A percentile compares a stretch with the other conserved stretches of the same genome.
Conservation (phyloP, 2,329 filamentous ascomycete species). For the Periglandula ipomoeae region DNA sequence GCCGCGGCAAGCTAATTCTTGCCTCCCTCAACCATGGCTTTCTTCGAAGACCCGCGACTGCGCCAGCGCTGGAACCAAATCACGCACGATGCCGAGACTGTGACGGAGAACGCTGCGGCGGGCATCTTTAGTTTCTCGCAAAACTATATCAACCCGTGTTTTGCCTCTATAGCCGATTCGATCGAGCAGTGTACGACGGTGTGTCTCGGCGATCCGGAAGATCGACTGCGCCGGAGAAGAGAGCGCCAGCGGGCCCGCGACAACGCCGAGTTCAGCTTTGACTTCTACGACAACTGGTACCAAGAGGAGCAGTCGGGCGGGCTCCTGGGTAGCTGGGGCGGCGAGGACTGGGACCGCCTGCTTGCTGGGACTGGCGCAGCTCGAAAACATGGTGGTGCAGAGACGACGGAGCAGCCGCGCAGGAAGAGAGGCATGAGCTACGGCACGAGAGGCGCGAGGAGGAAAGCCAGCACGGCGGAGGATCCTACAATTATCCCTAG, state of each 20-base stretch:
- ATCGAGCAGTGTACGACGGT: slow-evolving; percentile 64
- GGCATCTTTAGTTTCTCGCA: slow-evolving; percentile 85
- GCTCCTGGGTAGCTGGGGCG: slow-evolving; percentile 64
- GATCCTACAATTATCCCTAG: slow-evolving; percentile 88
- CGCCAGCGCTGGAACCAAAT: slow-evolving; percentile 92
- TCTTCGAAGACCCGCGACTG: slow-evolving; percentile 74
- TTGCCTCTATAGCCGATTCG: slow-evolving; percentile 56
- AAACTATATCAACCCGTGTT: slow-evolving; percentile 73
- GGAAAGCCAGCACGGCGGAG: slow-evolving; percentile 42
- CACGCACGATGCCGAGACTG: slow-evolving; percentile 79
- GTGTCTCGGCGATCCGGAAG: slow-evolving; percentile 63
- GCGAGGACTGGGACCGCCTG: slow-evolving; percentile 76
- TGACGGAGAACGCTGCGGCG: slow-evolving; percentile 85
- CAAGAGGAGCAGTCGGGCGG: slow-evolving; percentile 44
- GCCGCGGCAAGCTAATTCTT: slow-evolving; percentile 9
- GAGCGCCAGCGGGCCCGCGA: slow-evolving; percentile 52
- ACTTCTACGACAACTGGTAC: slow-evolving; percentile 98
- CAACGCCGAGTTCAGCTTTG: slow-evolving; percentile 76
- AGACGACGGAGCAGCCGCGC: slow-evolving; percentile 52
- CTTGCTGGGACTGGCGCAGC: slow-evolving; percentile 57
- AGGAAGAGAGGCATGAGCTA: slow-evolving; percentile 85
- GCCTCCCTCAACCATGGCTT: slow-evolving; percentile 35
- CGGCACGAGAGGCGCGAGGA: slow-evolving; percentile 52
- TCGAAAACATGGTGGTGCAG: slow-evolving; percentile 23
- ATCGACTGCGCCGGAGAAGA: slow-evolving; percentile 58